These are phyloP conservation scores for Fomitiporia mediterranea DNA, from an alignment of 1,284 basidiomycete genomes.

Conservation along the genomic window DNA sequence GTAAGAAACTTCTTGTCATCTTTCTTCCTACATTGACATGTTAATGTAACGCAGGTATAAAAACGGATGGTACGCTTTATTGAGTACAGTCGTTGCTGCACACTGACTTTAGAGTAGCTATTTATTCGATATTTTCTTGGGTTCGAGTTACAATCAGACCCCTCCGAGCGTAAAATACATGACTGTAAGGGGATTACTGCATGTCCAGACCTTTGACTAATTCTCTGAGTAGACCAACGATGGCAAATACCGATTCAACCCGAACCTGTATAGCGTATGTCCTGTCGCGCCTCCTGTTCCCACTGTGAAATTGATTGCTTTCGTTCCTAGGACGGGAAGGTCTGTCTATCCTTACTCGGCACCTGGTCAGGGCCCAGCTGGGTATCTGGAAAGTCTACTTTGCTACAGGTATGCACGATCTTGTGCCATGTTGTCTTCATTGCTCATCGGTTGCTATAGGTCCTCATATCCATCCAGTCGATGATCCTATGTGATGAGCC, in stretches of 20 bases:
- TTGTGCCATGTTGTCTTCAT: background rate
- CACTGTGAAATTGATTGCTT: background rate
- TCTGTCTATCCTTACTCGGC: constrained; percentile 85
- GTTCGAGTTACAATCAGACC: constrained; percentile 72
- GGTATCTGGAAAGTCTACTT: constrained; percentile 79
- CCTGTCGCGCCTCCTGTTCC: background rate
- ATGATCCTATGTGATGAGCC: constrained; percentile 91
- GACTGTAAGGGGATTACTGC: constrained; percentile 53
- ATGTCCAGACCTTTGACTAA: constrained; percentile 14
- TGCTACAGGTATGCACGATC: constrained; percentile 57
- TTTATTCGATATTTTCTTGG: constrained; percentile 89
- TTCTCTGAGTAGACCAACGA: constrained; percentile 69
- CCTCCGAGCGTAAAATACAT: constrained; percentile 86
- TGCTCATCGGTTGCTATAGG: constrained; percentile 38
- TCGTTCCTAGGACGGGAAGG: constrained; percentile 71
- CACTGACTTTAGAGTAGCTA: constrained; percentile 37
- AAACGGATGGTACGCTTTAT: constrained; percentile 65
- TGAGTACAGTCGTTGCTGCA: constrained; percentile 10
- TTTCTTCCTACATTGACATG: constrained; percentile 6
- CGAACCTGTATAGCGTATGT: constrained; percentile 82
- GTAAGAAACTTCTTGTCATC: constrained; percentile 44
- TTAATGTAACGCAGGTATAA: constrained; percentile 52
- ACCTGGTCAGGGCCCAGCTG: constrained; percentile 91
- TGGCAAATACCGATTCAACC: constrained; percentile 86
- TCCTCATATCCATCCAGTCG: constrained; percentile 89